Percentiles rank a stretch among this genome's conserved stretches.
Conservation (phyloP, 768 basidiomycete genomes). For the Hydnomerulius pinastri region DNA sequence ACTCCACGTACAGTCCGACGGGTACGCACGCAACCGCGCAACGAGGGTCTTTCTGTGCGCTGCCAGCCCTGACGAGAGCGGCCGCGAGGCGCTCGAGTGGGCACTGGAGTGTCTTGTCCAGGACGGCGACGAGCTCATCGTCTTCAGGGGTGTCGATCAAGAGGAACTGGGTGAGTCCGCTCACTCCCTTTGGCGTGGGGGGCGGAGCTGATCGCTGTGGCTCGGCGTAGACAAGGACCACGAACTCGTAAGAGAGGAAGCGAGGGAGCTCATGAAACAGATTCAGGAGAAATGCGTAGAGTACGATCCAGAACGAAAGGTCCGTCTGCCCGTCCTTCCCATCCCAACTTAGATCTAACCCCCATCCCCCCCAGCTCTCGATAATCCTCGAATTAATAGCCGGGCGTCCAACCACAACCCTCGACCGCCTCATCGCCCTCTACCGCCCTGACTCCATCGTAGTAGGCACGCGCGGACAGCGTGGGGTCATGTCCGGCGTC, state of each 20-base stretch:
- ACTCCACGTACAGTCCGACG: conserved; percentile 79
- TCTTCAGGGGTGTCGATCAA: conserved; percentile 87
- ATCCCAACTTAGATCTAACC: neutral
- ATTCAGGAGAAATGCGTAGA: conserved; percentile 84
- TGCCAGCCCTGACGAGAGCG: conserved; percentile 85
- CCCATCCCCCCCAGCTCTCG: conserved; percentile 56
- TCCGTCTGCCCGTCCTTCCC: conserved; percentile 28
- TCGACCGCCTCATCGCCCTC: conserved; percentile 89
- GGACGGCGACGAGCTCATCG: conserved; percentile 90
- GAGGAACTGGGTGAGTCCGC: conserved; percentile 82
- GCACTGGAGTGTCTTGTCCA: conserved; percentile 80
- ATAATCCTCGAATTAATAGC: conserved; percentile 94
- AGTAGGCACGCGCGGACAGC: conserved; percentile 84
- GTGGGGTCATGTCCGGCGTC: conserved; percentile 48
- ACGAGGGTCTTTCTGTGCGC: conserved; percentile 92
- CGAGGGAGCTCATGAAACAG: conserved; percentile 73
- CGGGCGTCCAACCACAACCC: conserved; percentile 84
- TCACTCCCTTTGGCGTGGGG: no score
- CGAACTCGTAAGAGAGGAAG: conserved; percentile 78
- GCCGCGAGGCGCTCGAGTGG: conserved; percentile 90
- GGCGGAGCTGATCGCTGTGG: conserved; percentile 1
- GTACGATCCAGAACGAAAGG: conserved; percentile 76
- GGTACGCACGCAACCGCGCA: conserved; percentile 70
- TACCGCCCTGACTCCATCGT: conserved; percentile 92
- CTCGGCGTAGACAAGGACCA: conserved; percentile 65